Conservation (phyloP, 2,329 filamentous ascomycete species). For the Trichophyton benhamiae region DNA sequence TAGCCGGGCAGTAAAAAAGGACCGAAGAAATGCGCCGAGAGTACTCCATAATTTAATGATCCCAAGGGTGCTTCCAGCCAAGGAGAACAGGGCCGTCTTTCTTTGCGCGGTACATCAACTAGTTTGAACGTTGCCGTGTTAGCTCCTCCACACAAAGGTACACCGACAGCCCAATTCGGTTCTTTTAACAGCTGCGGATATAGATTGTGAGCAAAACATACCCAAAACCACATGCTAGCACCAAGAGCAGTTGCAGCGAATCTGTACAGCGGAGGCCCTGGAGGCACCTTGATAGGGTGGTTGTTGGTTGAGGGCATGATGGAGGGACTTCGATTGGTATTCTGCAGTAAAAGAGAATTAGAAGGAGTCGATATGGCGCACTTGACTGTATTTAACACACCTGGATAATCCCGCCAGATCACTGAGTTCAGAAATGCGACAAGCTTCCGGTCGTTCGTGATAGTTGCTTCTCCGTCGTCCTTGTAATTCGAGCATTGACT, state of each 20-base stretch:
- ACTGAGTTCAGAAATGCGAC: neutral
- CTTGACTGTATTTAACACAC: neutral
- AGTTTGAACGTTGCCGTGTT: slow-evolving; percentile 8
- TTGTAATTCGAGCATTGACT: neutral
- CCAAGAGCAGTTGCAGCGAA: slow-evolving; percentile 76
- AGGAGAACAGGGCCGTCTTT: slow-evolving; percentile 85
- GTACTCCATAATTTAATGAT: slow-evolving; percentile 51
- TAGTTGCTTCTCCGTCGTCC: neutral
- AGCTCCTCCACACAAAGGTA: neutral
- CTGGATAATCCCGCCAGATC: neutral
- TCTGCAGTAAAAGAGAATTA: neutral
- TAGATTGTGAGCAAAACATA: slow-evolving; percentile 39
- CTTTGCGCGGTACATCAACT: slow-evolving; percentile 95
- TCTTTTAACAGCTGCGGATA: neutral
- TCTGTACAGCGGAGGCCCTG: slow-evolving; percentile 60
- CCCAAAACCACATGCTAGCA: slow-evolving; percentile 99
- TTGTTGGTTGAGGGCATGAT: slow-evolving; percentile 23
- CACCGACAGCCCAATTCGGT: neutral
- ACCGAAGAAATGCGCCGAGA: neutral
- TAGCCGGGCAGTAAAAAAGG: neutral
- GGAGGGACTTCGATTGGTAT: neutral
- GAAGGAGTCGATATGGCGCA: neutral
- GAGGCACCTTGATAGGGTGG: slow-evolving; percentile 42
- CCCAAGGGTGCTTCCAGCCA: slow-evolving; percentile 94
- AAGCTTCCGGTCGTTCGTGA: neutral